Percentiles rank a stretch among this genome's conserved stretches.
phyloP scores from a whole-genome alignment of 1,284 basidiomycete species.

The Sporisorium exsertum region DNA sequence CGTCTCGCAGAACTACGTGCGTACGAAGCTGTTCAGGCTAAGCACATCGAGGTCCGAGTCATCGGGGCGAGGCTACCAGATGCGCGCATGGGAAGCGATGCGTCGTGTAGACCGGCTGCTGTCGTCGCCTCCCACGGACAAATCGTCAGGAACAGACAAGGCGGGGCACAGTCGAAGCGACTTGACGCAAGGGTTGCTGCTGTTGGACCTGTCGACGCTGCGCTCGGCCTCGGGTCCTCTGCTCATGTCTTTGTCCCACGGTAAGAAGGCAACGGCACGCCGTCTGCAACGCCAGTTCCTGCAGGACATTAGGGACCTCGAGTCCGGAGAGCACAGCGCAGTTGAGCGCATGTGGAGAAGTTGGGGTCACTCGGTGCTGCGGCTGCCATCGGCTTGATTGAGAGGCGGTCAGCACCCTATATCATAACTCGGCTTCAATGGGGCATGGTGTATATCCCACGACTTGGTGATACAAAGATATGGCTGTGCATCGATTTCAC shows the following conservation, averaged over 20 bases:
- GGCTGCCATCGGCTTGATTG: conserved; percentile 17
- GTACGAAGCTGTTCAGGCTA: conserved; percentile 74
- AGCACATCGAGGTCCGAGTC: conserved; percentile 71
- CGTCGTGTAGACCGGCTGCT: conserved; percentile 69
- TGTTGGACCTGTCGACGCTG: conserved; percentile 79
- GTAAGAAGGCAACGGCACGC: conserved; percentile 55
- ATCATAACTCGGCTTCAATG: not conserved
- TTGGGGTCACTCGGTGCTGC: conserved; percentile 72
- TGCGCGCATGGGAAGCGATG: conserved; percentile 70
- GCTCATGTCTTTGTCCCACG: conserved; percentile 38
- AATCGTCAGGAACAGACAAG: not conserved
- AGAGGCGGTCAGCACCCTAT: not conserved
- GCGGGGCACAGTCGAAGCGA: conserved; percentile 12
- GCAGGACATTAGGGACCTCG: conserved; percentile 85
- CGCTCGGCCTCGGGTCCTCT: conserved; percentile 72
- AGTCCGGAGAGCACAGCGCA: conserved; percentile 73
- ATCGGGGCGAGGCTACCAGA: conserved; percentile 68
- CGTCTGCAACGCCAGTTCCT: conserved; percentile 81
- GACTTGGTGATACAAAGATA: no score
- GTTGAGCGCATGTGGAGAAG: conserved; percentile 91
- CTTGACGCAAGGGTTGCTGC: conserved; percentile 77
- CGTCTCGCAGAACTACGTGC: conserved; percentile 70
- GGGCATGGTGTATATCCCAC: no score
- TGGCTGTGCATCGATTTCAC: not conserved
- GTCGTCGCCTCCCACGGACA: conserved; percentile 44